These are phyloP conservation scores for Kazachstania bromeliacearum DNA, from an alignment of 805 yeast genomes.

Conservation along the genomic window DNA sequence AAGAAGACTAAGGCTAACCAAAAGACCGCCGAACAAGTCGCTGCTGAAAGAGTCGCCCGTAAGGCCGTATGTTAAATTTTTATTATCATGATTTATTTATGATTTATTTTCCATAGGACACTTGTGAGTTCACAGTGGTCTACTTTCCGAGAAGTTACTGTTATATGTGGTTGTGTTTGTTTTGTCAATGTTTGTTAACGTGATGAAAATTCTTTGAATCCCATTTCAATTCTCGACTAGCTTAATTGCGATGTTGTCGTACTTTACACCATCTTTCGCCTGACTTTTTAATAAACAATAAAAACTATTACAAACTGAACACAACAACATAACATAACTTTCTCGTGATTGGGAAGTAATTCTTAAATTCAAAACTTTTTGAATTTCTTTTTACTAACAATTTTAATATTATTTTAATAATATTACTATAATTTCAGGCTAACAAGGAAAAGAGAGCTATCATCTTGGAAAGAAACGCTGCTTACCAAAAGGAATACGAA, in stretches of 20 bases:
- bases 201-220: constrained; percentile 46
- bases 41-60: constrained; percentile 72
- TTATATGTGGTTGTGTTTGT: no score
- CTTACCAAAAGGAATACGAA: constrained; percentile 90
- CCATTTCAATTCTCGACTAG: constrained; percentile 48
- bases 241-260: constrained; percentile 58
- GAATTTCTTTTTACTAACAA: background rate
- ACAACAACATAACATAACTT: background rate
- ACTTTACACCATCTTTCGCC: constrained; percentile 70
- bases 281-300: constrained; percentile 30
- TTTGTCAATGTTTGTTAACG: constrained; percentile 4
- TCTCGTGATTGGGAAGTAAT: background rate
- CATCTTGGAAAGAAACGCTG: constrained; percentile 89
- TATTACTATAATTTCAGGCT: constrained; percentile 27
- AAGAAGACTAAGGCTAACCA: constrained; percentile 74
- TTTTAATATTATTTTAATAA: background rate
- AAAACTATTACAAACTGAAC: background rate
- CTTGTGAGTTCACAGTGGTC: no score
- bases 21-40: constrained; percentile 66
- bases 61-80: constrained; percentile 59
- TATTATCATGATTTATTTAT: background rate
- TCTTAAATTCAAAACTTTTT: background rate
- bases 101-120: background rate
- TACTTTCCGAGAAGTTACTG: no score
- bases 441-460: constrained; percentile 53